Conservation (phyloP, 352 stramenopile species). For the Pythium periplocum region DNA sequence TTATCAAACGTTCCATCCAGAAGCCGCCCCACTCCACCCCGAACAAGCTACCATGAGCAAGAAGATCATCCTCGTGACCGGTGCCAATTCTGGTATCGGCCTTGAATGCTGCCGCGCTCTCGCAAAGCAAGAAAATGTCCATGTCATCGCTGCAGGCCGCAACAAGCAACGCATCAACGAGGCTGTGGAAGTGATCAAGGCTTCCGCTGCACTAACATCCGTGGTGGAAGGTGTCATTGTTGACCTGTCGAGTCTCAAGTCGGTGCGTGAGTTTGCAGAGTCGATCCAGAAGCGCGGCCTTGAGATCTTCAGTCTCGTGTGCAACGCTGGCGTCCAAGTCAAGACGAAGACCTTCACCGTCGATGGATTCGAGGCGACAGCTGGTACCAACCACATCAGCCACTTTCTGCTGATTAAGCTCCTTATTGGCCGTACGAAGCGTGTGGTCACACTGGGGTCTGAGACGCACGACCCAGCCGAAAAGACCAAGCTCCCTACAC, state of each 20-base stretch:
- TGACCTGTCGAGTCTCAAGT: constrained; percentile 28
- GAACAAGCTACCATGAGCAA: no score
- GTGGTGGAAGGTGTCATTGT: constrained; percentile 21
- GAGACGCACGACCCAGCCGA: background rate
- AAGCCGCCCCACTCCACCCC: no score
- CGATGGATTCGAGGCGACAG: constrained; percentile 34
- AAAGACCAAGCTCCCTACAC: background rate
- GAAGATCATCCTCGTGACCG: constrained; percentile 28
- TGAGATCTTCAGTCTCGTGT: constrained; percentile 24
- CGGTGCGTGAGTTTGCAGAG: constrained; percentile 17
- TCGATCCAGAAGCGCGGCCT: constrained; percentile 14
- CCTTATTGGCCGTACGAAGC: constrained; percentile 16
- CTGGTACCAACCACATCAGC: constrained; percentile 34
- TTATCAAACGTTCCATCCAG: no score
- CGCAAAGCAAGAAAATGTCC: constrained; percentile 14
- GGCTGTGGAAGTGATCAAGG: constrained; percentile 12
- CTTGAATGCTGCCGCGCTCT: constrained; percentile 23
- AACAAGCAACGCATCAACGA: constrained; percentile 20
- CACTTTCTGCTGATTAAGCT: constrained; percentile 31
- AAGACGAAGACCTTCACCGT: constrained; percentile 12
- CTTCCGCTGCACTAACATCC: background rate
- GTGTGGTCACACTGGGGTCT: background rate
- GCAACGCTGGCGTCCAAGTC: constrained; percentile 34
- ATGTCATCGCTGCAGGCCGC: constrained; percentile 27
- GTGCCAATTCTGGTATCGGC: constrained; percentile 26